Conservation (phyloP, 139 green algal species). For the Chlorella sp. region DNA sequence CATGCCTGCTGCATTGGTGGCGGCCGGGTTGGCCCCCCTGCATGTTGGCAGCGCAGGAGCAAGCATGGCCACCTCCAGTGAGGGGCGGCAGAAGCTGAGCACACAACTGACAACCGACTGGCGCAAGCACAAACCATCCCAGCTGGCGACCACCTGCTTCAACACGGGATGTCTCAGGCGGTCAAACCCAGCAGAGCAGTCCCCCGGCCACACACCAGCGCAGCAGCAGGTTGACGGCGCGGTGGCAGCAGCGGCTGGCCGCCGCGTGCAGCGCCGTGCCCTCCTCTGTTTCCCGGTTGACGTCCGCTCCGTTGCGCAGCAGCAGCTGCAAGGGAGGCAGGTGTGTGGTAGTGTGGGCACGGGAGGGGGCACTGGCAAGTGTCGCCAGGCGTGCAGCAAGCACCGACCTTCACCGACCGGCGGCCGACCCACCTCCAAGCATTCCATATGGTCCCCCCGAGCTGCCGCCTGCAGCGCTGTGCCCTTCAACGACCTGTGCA, state of each 20-base stretch:
- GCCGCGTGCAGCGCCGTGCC: background rate
- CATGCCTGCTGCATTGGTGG: background rate
- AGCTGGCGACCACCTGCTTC: too few species aligned
- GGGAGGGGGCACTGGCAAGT: background rate
- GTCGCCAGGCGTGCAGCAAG: background rate
- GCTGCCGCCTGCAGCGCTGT: background rate
- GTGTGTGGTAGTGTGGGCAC: background rate
- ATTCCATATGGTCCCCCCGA: background rate
- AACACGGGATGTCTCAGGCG: background rate
- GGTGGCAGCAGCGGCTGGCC: constrained; percentile 2
- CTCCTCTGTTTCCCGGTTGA: background rate
- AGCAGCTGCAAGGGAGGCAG: background rate
- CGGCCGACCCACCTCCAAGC: background rate
- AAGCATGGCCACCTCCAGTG: too few species aligned
- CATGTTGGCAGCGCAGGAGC: too few species aligned
- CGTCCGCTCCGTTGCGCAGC: background rate
- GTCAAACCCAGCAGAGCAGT: background rate
- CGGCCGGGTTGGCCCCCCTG: background rate
- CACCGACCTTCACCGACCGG: background rate
- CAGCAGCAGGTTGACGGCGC: background rate
- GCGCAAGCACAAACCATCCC: too few species aligned
- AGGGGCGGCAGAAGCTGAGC: too few species aligned
- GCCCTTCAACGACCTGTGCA: background rate
- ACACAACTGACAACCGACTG: too few species aligned
- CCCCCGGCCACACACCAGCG: background rate